These are phyloP conservation scores for Multifurca ochricompacta DNA, from an alignment of 768 basidiomycete genomes.

Conservation along the genomic window DNA sequence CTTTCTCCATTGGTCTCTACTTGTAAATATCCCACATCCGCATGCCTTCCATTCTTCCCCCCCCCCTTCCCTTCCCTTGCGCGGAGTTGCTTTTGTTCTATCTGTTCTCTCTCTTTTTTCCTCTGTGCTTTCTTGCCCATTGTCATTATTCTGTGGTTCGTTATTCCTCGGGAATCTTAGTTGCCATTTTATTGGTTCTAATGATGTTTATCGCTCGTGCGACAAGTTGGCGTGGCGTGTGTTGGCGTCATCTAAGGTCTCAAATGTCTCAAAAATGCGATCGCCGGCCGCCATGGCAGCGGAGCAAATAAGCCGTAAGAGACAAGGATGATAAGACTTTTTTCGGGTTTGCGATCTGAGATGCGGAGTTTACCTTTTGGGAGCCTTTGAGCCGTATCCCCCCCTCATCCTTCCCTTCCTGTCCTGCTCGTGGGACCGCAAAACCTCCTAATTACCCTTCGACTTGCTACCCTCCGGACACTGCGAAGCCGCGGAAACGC, in stretches of 20 bases:
- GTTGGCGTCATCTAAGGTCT: background rate
- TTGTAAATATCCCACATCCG: slow-evolving; percentile 28
- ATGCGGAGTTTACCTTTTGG: slow-evolving; percentile 9
- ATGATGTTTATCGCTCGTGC: slow-evolving; percentile 5
- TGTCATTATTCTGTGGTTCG: slow-evolving; percentile 12
- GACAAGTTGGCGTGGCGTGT: slow-evolving; percentile 2
- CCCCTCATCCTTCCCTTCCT: too few species aligned
- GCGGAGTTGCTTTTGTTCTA: slow-evolving; percentile 27
- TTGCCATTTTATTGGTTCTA: slow-evolving; percentile 12
- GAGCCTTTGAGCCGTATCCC: background rate
- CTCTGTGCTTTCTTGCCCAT: slow-evolving; percentile 14
- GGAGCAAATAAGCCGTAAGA: background rate
- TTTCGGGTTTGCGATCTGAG: slow-evolving; percentile 5
- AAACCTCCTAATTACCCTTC: background rate
- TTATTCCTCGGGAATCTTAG: slow-evolving; percentile 14
- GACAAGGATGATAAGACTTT: slow-evolving; percentile 2
- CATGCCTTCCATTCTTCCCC: slow-evolving; percentile 19
- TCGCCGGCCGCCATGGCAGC: background rate
- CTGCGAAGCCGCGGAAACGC: slow-evolving; percentile 1
- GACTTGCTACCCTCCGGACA: background rate
- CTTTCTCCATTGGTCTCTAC: slow-evolving; percentile 16
- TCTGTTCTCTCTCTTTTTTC: slow-evolving; percentile 19
- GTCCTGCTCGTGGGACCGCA: too few species aligned
- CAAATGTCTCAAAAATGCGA: too few species aligned
- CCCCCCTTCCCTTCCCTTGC: slow-evolving; percentile 20